These are phyloP conservation scores for Globisporangium spinosum DNA, from an alignment of 352 stramenopile species.

Conservation along the genomic window DNA sequence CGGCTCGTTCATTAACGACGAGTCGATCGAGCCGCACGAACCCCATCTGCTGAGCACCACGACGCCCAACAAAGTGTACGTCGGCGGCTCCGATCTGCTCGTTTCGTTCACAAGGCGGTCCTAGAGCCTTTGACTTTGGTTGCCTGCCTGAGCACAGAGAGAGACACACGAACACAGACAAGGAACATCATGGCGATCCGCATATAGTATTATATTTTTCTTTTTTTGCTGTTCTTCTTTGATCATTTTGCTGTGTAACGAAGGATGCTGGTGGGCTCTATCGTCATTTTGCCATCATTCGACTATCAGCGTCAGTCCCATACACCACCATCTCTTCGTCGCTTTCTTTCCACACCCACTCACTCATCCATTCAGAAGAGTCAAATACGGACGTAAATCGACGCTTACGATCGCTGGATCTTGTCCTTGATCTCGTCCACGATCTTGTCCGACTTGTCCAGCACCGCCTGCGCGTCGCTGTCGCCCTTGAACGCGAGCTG, in stretches of 20 bases:
- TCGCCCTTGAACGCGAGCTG: conserved; percentile 78
- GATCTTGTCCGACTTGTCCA: conserved; percentile 77
- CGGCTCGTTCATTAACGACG: conserved; percentile 63
- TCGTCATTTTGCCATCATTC: neutral
- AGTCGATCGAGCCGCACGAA: conserved; percentile 42
- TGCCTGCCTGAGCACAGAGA: neutral
- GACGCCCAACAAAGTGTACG: conserved; percentile 43
- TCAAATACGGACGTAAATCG: neutral
- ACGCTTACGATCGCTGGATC: conserved; percentile 28
- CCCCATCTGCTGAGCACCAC: conserved; percentile 37
- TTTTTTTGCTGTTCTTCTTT: conserved; percentile 14
- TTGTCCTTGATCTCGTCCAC: conserved; percentile 70
- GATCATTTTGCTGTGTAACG: conserved; percentile 1
- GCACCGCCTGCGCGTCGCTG: conserved; percentile 50
- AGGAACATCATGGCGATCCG: conserved; percentile 1
- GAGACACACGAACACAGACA: neutral
- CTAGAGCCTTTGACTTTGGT: conserved; percentile 12
- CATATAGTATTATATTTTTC: conserved; percentile 47
- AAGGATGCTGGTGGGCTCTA: neutral
- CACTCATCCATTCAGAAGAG: neutral
- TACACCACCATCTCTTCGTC: neutral
- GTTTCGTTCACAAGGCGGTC: conserved; percentile 47
- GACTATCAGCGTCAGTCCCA: neutral
- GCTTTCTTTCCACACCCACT: neutral
- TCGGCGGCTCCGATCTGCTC: conserved; percentile 54